A percentile compares a stretch with the other conserved stretches of the same genome.
These are phyloP conservation scores for Colletotrichum magnum DNA, from an alignment of 2,329 filamentous ascomycete species.

Conservation along the genomic window DNA sequence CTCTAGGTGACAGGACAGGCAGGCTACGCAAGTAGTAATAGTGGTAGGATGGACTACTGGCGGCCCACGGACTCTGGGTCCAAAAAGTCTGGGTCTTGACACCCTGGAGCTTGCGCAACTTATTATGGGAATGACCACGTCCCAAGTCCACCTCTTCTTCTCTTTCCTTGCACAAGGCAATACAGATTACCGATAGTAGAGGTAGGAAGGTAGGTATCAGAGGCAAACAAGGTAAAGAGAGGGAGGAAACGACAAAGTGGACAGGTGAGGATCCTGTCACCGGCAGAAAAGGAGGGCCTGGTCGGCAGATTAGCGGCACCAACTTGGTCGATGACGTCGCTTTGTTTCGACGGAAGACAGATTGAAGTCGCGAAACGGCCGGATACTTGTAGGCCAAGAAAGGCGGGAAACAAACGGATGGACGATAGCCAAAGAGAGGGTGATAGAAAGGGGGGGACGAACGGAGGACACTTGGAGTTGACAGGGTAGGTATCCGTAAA, in stretches of 20 bases:
- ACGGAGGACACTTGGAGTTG: too few relatives aligned
- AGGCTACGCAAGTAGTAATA: background rate
- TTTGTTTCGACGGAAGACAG: constrained; percentile 34
- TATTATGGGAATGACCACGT: background rate
- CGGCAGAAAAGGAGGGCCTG: constrained; percentile 3
- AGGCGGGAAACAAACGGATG: too few relatives aligned
- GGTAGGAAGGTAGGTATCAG: too few relatives aligned
- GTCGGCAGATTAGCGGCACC: constrained; percentile 17
- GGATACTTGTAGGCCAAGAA: background rate
- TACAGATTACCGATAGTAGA: too few relatives aligned
- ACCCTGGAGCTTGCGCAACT: background rate
- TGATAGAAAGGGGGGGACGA: too few relatives aligned
- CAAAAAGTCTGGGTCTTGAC: constrained; percentile 22
- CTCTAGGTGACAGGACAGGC: background rate
- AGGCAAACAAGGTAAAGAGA: too few relatives aligned
- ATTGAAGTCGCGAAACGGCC: constrained; percentile 22
- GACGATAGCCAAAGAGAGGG: too few relatives aligned
- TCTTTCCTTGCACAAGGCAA: constrained; percentile 14
- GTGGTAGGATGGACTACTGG: background rate
- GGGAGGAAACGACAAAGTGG: too few relatives aligned
- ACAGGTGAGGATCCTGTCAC: too few relatives aligned
- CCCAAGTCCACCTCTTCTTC: background rate
- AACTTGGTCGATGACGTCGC: constrained; percentile 34
- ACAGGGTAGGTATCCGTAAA: too few relatives aligned
- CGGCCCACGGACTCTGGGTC: background rate